Evolutionary conservation across 768 basidiomycete genomes (phyloP).

Genomic region (Solioccasus polychromus): DNA sequence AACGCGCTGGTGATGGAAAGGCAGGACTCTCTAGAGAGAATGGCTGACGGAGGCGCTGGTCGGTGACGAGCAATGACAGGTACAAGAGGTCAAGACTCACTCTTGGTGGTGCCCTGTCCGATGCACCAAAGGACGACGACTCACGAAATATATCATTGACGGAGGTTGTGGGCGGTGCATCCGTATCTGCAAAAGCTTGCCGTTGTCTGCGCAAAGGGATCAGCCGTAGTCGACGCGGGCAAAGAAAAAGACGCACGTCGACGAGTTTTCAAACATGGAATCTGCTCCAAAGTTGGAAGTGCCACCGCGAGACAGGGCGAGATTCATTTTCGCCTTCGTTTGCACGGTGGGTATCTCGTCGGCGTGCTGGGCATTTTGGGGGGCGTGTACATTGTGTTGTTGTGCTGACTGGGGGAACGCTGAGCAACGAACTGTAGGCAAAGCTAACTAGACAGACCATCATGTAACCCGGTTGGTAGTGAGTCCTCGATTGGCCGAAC

Average conservation of each 20-base stretch:
- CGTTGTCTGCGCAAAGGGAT: constrained; percentile 42
- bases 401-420: constrained; percentile 48
- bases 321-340: constrained; percentile 80
- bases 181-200: constrained; percentile 67
- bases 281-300: constrained; percentile 78
- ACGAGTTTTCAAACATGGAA: constrained; percentile 77
- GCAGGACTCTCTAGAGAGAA: constrained; percentile 23
- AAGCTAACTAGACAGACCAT: constrained; percentile 49
- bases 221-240: background rate
- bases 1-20: constrained; percentile 11
- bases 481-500: constrained; percentile 67
- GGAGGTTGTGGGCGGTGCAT: constrained; percentile 76
- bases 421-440: background rate
- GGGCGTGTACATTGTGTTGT: constrained; percentile 55
- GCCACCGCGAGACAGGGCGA: constrained; percentile 58
- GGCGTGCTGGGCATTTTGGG: constrained; percentile 57
- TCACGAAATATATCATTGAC: constrained; percentile 74
- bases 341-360: constrained; percentile 75
- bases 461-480: constrained; percentile 79
- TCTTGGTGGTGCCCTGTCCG: constrained; percentile 21
- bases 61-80: background rate
- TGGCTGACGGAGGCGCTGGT: constrained; percentile 2
- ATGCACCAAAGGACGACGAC: constrained; percentile 30
- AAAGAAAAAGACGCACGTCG: constrained; percentile 18
- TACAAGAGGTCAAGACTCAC: constrained; percentile 8